These are phyloP conservation scores for Thecaphora thlaspeos DNA, from an alignment of 1,284 basidiomycete genomes.

Conservation along the genomic window DNA sequence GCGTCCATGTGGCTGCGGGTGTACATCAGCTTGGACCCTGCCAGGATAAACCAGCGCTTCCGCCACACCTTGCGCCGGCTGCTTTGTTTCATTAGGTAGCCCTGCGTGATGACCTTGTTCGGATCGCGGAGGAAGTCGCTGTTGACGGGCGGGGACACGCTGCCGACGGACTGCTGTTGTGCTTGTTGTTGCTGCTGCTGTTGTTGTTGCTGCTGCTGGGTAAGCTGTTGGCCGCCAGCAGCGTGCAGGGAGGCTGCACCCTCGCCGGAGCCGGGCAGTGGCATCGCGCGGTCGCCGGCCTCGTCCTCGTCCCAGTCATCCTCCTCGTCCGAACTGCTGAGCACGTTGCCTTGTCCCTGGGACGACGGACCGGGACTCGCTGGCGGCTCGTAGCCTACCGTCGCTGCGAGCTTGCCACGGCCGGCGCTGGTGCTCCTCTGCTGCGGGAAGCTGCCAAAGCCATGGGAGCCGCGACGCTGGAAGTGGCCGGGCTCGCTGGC, in stretches of 20 bases:
- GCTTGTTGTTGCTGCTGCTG: constrained; percentile 10
- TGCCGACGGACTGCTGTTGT: constrained; percentile 1
- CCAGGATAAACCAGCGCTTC: constrained; percentile 66
- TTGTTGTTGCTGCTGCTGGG: constrained; percentile 9
- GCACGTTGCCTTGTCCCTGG: constrained; percentile 9
- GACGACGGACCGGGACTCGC: constrained; percentile 10
- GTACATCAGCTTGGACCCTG: constrained; percentile 56
- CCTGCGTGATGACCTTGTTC: constrained; percentile 61
- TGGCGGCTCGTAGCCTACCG: constrained; percentile 13
- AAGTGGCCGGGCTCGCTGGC: constrained; percentile 27
- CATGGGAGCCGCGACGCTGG: constrained; percentile 22
- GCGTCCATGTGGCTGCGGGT: constrained; percentile 64
- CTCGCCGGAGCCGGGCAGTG: constrained; percentile 25
- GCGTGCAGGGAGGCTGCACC: constrained; percentile 9
- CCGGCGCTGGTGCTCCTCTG: constrained; percentile 24
- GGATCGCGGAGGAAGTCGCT: constrained; percentile 39
- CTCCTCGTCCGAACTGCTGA: constrained; percentile 49
- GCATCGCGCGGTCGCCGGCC: constrained; percentile 48
- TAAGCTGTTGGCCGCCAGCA: too few relatives aligned
- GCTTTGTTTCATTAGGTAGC: constrained; percentile 96
- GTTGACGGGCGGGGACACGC: neutral
- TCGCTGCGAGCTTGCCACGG: constrained; percentile 19
- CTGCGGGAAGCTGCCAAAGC: constrained; percentile 22
- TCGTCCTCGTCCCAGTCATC: constrained; percentile 52
- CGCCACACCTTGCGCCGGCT: constrained; percentile 89